Evolutionary conservation across 2,329 filamentous ascomycete species (phyloP), one percentile per base, ranked within the genome.

Genomic region (Calonectria pauciramosa): DNA sequence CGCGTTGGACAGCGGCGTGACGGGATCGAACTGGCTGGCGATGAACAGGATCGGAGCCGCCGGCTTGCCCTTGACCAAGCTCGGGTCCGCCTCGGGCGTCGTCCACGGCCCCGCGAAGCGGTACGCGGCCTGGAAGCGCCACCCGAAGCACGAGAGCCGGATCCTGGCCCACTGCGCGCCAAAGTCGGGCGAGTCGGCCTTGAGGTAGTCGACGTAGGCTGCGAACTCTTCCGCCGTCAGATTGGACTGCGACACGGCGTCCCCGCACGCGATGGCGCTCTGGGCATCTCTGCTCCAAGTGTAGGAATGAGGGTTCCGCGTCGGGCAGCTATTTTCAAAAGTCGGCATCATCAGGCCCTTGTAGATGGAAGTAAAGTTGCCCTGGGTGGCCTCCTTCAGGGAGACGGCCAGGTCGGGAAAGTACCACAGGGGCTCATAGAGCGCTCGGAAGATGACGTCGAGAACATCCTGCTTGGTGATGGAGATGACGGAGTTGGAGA

Each of bases 1-100:
- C 82, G 80, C 87, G 84, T 72, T 84, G 66, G 64, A 60, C 47
- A 86, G 76, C 7, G 88, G 88, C 32, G 88, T 89, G 14, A 5
- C 67, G 10, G 67, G 54, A 13, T 69, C 67, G 13, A 69, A 9
- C 4, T 20, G 28, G 41, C 67, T 69, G 8, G 41, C 36, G 3
- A 69, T 26, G 20, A 69, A 69, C 16, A 69, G 23, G 13, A 69
- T 69, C n/a, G 88, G 88, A 5, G 85, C 85, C 0, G 81, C 80
- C 0, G 88, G 88, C 49, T 76, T 82, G 10, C 81, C 85, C 16
- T 76, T 74, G 2, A 76, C 71, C 3, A 79, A n/a, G 32, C 76
- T 44, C 5, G 52, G 20, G 20, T 81, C 76, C 3, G 79, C 47
- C 36, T 73, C 18, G 1, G 83, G 83, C 1, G 82, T 82, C 7